phyloP scores from a whole-genome alignment of 768 basidiomycete genomes.

The Pholiota conissans region DNA sequence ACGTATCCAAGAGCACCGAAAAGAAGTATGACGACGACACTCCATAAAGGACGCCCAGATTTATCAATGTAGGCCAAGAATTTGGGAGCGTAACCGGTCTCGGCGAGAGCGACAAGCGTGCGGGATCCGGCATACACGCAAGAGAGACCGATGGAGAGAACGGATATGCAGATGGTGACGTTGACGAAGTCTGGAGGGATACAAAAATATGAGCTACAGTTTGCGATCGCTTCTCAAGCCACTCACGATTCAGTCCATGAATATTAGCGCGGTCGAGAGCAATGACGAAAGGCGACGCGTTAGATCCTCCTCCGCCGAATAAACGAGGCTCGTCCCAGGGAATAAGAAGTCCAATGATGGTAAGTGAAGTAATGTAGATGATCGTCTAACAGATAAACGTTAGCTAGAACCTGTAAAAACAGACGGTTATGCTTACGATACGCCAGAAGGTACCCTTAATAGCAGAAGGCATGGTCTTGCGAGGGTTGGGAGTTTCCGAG shows the following conservation, averaged over 20 bases:
- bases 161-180: slow-evolving; percentile 44
- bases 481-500: slow-evolving; percentile 46
- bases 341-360: slow-evolving; percentile 41
- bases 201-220: neutral
- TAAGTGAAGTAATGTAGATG: slow-evolving; percentile 44
- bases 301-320: slow-evolving; percentile 36
- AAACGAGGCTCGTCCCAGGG: slow-evolving; percentile 37
- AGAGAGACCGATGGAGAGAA: slow-evolving; percentile 45
- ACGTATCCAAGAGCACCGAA: slow-evolving; percentile 42
- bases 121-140: slow-evolving; percentile 47
- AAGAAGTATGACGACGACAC: slow-evolving; percentile 34
- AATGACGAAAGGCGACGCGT: slow-evolving; percentile 48
- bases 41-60: slow-evolving; percentile 44
- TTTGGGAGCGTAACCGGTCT: slow-evolving; percentile 47
- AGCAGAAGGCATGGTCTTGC: slow-evolving; percentile 41
- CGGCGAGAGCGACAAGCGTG: slow-evolving; percentile 44
- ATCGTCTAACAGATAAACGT: slow-evolving; percentile 30
- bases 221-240: neutral
- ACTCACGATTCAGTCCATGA: slow-evolving; percentile 40
- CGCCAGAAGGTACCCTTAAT: slow-evolving; percentile 52
- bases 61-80: slow-evolving; percentile 47
- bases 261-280: slow-evolving; percentile 39
- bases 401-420: too few species aligned
- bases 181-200: slow-evolving; percentile 35
- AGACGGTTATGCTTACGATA: slow-evolving; percentile 31